A percentile compares a stretch with the other conserved stretches of the same genome.
Conservation (phyloP, 2,329 filamentous ascomycete species). For the Dendryphion nanum region DNA sequence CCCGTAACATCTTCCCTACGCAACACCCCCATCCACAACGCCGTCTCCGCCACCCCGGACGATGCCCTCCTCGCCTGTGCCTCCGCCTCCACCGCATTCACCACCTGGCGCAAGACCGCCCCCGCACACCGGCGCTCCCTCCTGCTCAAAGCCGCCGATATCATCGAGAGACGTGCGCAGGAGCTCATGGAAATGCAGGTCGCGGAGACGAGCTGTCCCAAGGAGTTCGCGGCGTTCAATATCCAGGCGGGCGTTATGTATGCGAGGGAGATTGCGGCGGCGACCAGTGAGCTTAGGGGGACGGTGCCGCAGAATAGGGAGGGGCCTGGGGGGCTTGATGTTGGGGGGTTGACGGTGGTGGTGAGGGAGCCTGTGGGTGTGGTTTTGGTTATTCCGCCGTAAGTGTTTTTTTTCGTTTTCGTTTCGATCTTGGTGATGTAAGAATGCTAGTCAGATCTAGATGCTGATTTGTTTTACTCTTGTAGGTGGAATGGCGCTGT, state of each 20-base stretch:
- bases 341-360: slow-evolving; percentile 59
- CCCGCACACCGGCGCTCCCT: slow-evolving; percentile 64
- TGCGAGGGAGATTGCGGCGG: slow-evolving; percentile 48
- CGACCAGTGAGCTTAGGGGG: slow-evolving; percentile 26
- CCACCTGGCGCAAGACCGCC: slow-evolving; percentile 64
- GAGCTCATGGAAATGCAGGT: slow-evolving; percentile 61
- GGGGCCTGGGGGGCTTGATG: slow-evolving; percentile 45
- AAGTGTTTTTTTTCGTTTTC: slow-evolving; percentile 16
- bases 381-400: slow-evolving; percentile 74
- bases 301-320: slow-evolving; percentile 43
- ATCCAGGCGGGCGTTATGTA: slow-evolving; percentile 34
- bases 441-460: too few relatives aligned
- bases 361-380: slow-evolving; percentile 74
- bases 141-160: slow-evolving; percentile 63
- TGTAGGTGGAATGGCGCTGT: slow-evolving; percentile 51
- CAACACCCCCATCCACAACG: slow-evolving; percentile 52
- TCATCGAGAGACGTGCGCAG: slow-evolving; percentile 57
- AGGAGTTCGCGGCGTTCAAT: slow-evolving; percentile 38
- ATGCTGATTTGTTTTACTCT: too few relatives aligned
- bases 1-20: slow-evolving; percentile 56
- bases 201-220: slow-evolving; percentile 53
- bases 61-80: slow-evolving; percentile 55
- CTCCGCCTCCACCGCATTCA: slow-evolving; percentile 64
- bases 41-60: slow-evolving; percentile 53
- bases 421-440: neutral